Percentiles rank a stretch among this genome's conserved stretches.
These are phyloP conservation scores for Hansenula lynferdii DNA, from an alignment of 1,139 yeast genomes.

Conservation along the genomic window DNA sequence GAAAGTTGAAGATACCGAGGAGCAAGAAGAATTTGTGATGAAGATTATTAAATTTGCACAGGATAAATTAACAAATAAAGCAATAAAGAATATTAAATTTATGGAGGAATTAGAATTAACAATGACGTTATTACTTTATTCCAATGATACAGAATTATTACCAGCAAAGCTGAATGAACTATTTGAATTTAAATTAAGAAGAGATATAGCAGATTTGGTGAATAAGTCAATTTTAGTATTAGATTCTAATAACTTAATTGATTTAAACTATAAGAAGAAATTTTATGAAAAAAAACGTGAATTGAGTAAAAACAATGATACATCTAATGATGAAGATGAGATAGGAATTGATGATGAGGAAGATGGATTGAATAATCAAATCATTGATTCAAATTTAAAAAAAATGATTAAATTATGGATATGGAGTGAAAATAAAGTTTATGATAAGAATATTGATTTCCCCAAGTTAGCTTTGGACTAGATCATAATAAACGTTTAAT, in stretches of 20 bases:
- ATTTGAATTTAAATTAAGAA: slow-evolving; percentile 49
- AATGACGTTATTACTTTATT: slow-evolving; percentile 58
- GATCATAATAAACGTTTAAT: slow-evolving; percentile 39
- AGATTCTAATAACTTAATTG: slow-evolving; percentile 7
- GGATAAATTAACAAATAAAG: slow-evolving; percentile 53
- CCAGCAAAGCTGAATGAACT: slow-evolving; percentile 49
- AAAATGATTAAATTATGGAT: slow-evolving; percentile 56
- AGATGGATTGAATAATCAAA: slow-evolving; percentile 9
- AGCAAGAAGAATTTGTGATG: slow-evolving; percentile 42
- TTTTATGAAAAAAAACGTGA: slow-evolving; percentile 8
- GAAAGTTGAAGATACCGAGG: slow-evolving; percentile 14
- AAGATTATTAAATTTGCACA: slow-evolving; percentile 56
- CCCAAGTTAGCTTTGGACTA: slow-evolving; percentile 20
- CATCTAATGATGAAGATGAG: slow-evolving; percentile 4
- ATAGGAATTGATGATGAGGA: slow-evolving; percentile 14
- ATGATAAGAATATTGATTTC: slow-evolving; percentile 33
- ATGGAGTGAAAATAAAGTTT: slow-evolving; percentile 51
- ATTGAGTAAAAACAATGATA: slow-evolving; percentile 4
- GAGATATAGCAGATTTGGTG: slow-evolving; percentile 54
- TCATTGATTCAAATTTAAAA: slow-evolving; percentile 43
- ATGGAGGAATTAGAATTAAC: slow-evolving; percentile 64
- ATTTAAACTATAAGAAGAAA: slow-evolving; percentile 4
- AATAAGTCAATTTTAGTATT: slow-evolving; percentile 35
- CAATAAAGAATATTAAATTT: slow-evolving; percentile 43
- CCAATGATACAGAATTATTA: slow-evolving; percentile 27